phyloP scores from a whole-genome alignment of 1,284 basidiomycete genomes.

The Trametes sp. region DNA sequence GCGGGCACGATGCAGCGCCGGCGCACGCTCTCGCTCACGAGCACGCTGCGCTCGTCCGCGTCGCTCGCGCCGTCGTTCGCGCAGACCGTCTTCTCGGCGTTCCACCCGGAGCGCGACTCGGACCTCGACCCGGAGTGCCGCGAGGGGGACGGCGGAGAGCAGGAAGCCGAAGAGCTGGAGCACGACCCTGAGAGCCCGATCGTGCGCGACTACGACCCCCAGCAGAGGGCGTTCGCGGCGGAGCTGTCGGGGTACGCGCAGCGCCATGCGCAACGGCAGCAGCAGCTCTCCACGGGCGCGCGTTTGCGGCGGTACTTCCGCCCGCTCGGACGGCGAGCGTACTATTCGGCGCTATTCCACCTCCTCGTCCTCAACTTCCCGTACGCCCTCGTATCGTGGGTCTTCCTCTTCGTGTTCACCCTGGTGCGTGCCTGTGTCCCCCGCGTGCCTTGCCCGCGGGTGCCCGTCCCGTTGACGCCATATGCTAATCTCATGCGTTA shows the following conservation, averaged over 20 bases:
- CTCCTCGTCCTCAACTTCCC: constrained; percentile 77
- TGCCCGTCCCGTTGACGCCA: constrained; percentile 15
- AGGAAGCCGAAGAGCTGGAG: no score
- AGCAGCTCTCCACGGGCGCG: constrained; percentile 22
- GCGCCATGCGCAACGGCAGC: constrained; percentile 21
- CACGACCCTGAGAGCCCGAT: constrained; percentile 29
- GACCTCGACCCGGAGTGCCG: constrained; percentile 47
- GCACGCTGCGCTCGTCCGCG: constrained; percentile 52
- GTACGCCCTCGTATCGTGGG: constrained; percentile 72
- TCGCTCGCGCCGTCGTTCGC: constrained; percentile 69
- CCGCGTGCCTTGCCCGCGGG: constrained; percentile 1
- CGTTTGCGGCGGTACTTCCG: constrained; percentile 66
- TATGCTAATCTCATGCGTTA: constrained; percentile 7
- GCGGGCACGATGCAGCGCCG: constrained; percentile 33
- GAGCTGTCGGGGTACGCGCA: constrained; percentile 32
- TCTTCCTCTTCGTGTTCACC: constrained; percentile 80
- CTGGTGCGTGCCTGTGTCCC: constrained; percentile 55
- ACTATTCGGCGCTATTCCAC: constrained; percentile 72
- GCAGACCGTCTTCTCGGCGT: constrained; percentile 71
- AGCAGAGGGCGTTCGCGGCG: constrained; percentile 31
- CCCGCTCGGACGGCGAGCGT: constrained; percentile 59
- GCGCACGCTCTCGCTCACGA: constrained; percentile 64
- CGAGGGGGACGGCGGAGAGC: constrained; percentile 32
- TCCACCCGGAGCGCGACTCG: constrained; percentile 53
- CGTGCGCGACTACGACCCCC: constrained; percentile 29